phyloP scores from a whole-genome alignment of 2,329 filamentous ascomycete species.

The Talaromyces verruculosus region DNA sequence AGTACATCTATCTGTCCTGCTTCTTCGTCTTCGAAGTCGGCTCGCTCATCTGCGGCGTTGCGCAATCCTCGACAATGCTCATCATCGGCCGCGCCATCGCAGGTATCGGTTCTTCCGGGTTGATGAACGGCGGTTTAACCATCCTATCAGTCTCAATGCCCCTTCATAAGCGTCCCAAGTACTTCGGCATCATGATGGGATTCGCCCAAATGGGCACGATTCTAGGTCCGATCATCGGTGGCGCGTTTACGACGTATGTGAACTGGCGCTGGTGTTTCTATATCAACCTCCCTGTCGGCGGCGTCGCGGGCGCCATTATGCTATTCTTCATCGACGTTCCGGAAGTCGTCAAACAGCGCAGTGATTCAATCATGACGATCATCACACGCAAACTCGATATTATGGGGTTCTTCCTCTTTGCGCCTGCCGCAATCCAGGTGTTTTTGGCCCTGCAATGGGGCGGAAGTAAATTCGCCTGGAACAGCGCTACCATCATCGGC shows the following conservation, averaged over 20 bases:
- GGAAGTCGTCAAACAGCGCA: constrained; percentile 17
- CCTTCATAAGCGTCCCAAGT: constrained; percentile 19
- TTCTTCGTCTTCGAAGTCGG: constrained; percentile 42
- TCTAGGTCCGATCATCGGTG: constrained; percentile 38
- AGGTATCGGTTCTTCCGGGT: constrained; percentile 34
- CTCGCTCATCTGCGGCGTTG: constrained; percentile 35
- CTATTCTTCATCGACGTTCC: constrained; percentile 21
- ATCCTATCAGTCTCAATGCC: constrained; percentile 20
- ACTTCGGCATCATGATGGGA: constrained; percentile 22
- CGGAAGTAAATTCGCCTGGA: constrained; percentile 23
- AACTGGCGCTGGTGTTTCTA: constrained; percentile 51
- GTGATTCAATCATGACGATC: constrained; percentile 11
- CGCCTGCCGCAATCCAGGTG: constrained; percentile 23
- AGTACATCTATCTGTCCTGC: constrained; percentile 14
- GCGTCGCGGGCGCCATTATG: constrained; percentile 15
- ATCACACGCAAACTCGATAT: constrained; percentile 20
- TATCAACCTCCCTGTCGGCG: constrained; percentile 24
- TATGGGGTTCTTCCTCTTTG: constrained; percentile 17
- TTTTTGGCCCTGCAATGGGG: constrained; percentile 25
- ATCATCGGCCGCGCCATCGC: constrained; percentile 40
- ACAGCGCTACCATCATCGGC: constrained; percentile 21
- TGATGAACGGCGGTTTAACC: constrained; percentile 30
- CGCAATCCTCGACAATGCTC: constrained; percentile 34
- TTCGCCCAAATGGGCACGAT: constrained; percentile 30
- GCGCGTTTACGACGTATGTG: constrained; percentile 43